These are phyloP conservation scores for Saccharum hybrid DNA, from an alignment of 202 grass and related monocot genomes.

Conservation along the genomic window DNA sequence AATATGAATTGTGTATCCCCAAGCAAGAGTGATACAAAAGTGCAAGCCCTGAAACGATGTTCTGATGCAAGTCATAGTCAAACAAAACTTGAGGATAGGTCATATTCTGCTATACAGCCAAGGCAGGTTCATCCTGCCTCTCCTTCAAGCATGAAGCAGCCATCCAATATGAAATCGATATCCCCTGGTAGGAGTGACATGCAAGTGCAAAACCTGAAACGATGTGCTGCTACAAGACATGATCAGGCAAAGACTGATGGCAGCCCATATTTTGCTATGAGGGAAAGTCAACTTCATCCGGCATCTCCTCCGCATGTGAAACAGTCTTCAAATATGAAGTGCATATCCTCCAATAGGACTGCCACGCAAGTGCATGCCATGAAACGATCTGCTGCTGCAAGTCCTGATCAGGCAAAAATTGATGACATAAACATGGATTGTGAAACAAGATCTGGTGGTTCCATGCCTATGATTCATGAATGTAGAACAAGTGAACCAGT, in stretches of 20 bases:
- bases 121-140: slow-evolving; percentile 20
- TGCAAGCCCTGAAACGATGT: slow-evolving; percentile 20
- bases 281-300: slow-evolving; percentile 24
- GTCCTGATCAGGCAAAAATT: slow-evolving; percentile 3
- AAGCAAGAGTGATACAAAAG: slow-evolving; percentile 17
- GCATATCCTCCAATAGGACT: slow-evolving; percentile 9
- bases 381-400: not conserved
- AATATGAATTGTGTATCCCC: slow-evolving; percentile 28
- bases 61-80: slow-evolving; percentile 14
- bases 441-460: slow-evolving; percentile 26
- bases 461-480: slow-evolving; percentile 11
- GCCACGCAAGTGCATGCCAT: not conserved
- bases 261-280: not conserved
- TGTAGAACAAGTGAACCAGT: not conserved
- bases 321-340: slow-evolving; percentile 13
- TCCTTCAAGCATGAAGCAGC: slow-evolving; percentile 30
- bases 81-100: not conserved
- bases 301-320: slow-evolving; percentile 29
- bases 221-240: not conserved
- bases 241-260: slow-evolving; percentile 1
- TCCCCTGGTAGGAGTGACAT: not conserved
- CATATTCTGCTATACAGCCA: not conserved
- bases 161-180: too few species aligned
- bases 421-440: too few species aligned
- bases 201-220: slow-evolving; percentile 25